Conservation (phyloP, 2,329 filamentous ascomycete genomes). For the Aspergillus quadrilineatus region DNA sequence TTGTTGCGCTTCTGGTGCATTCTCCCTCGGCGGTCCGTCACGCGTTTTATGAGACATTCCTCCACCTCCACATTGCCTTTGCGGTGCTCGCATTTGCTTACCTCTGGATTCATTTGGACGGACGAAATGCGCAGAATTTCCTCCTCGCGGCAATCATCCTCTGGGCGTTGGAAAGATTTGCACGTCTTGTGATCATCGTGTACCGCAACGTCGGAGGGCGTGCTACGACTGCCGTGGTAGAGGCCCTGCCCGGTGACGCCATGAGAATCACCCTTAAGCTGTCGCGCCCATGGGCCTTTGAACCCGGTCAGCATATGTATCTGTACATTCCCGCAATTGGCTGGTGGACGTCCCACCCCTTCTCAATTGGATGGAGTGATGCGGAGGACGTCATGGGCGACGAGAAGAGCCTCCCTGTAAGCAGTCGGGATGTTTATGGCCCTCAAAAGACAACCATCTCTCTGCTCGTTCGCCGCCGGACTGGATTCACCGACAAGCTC, state of each 20-base stretch:
- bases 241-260: conserved; percentile 68
- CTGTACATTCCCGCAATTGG: conserved; percentile 67
- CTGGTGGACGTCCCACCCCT: conserved; percentile 73
- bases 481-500: conserved; percentile 81
- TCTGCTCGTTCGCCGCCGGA: conserved; percentile 82
- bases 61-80: conserved; percentile 78
- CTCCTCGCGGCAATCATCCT: conserved; percentile 71
- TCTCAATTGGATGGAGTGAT: conserved; percentile 74
- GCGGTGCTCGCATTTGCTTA: conserved; percentile 67
- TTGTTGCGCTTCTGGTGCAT: conserved; percentile 66
- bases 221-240: conserved; percentile 64
- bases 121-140: conserved; percentile 69
- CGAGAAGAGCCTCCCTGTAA: conserved; percentile 46
- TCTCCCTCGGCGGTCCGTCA: conserved; percentile 80
- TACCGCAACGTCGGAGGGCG: conserved; percentile 63
- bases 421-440: conserved; percentile 52
- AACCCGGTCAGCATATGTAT: conserved; percentile 73
- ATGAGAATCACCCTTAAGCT: conserved; percentile 69
- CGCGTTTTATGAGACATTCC: conserved; percentile 95
- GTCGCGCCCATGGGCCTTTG: conserved; percentile 64
- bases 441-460: conserved; percentile 62
- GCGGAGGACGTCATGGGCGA: conserved; percentile 49
- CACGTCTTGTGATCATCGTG: conserved; percentile 62
- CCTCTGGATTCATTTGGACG: conserved; percentile 75
- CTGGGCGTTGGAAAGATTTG: conserved; percentile 71